Percentiles rank a stretch among this genome's conserved stretches.
Conservation (phyloP, 1,139 yeast species). For the Ogataea hybrid region DNA sequence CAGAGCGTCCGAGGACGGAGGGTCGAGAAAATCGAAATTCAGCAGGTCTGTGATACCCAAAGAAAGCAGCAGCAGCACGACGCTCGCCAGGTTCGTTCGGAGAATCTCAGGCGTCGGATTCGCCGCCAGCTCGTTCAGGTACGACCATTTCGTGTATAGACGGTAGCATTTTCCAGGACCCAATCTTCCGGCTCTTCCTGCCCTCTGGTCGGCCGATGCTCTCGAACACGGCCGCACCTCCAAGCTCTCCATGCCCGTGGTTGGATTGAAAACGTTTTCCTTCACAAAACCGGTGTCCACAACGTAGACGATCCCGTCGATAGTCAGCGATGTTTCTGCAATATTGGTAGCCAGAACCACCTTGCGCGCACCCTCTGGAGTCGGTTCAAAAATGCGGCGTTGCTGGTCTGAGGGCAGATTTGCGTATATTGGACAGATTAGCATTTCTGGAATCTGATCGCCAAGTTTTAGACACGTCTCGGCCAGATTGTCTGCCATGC, state of each 20-base stretch:
- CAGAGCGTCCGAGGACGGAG: slow-evolving; percentile 71
- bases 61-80: slow-evolving; percentile 69
- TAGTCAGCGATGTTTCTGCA: slow-evolving; percentile 95
- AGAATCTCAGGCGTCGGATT: slow-evolving; percentile 89
- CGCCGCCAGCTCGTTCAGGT: slow-evolving; percentile 67
- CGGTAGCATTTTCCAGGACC: slow-evolving; percentile 96
- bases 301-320: slow-evolving; percentile 86
- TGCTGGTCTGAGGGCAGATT: slow-evolving; percentile 86
- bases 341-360: slow-evolving; percentile 94
- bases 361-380: slow-evolving; percentile 75
- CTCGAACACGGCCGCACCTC: slow-evolving; percentile 84
- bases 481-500: slow-evolving; percentile 65
- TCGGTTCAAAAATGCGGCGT: slow-evolving; percentile 78
- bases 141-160: slow-evolving; percentile 84
- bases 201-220: slow-evolving; percentile 94
- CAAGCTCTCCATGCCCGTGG: slow-evolving; percentile 87
- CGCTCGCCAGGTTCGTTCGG: slow-evolving; percentile 75
- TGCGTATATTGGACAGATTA: slow-evolving; percentile 89
- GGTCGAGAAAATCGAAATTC: slow-evolving; percentile 85
- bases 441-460: slow-evolving; percentile 55
- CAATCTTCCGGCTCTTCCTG: slow-evolving; percentile 97
- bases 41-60: slow-evolving; percentile 80
- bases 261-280: slow-evolving; percentile 77
- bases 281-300: slow-evolving; percentile 94
- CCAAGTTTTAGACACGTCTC: slow-evolving; percentile 70